Evolutionary conservation across 2,329 filamentous ascomycete genomes (phyloP).

Genomic region (Daldinia eschscholtzii): DNA sequence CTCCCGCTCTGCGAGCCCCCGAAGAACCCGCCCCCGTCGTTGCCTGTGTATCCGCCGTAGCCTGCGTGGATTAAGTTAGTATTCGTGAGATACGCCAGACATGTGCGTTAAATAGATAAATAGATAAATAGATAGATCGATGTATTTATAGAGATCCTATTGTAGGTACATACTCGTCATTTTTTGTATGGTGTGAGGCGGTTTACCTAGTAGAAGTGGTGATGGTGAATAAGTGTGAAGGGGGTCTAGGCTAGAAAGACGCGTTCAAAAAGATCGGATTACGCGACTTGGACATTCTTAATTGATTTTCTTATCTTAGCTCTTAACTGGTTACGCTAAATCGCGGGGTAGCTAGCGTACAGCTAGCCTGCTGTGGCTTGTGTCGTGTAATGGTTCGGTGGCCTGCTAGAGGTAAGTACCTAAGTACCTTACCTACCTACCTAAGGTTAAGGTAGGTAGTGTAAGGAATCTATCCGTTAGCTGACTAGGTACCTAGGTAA

Average conservation of each 20-base stretch:
- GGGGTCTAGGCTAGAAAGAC: conserved; percentile 31
- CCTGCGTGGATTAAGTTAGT: conserved; percentile 55
- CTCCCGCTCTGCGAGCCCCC: conserved; percentile 72
- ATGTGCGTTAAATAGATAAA: not conserved
- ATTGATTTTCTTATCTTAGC: conserved; percentile 25
- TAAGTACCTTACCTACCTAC: not conserved
- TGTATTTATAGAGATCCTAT: not conserved
- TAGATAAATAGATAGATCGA: not conserved
- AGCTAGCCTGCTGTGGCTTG: conserved; percentile 30
- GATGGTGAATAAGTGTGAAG: not conserved
- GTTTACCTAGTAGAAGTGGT: conserved; percentile 6
- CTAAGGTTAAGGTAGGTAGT: too few species aligned
- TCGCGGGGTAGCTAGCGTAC: conserved; percentile 35
- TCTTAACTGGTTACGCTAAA: conserved; percentile 32
- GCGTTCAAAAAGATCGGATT: conserved; percentile 42
- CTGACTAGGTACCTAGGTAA: not conserved
- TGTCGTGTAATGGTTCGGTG: not conserved
- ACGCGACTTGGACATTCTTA: conserved; percentile 46
- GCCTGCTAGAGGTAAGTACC: not conserved
- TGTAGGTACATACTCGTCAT: conserved; percentile 29
- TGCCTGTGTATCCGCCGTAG: conserved; percentile 66
- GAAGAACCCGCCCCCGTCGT: conserved; percentile 72
- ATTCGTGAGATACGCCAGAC: not conserved
- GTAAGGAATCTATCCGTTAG: not conserved
- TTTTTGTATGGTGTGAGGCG: conserved; percentile 22